phyloP scores from a whole-genome alignment of 495 filamentous ascomycete species.

The Podospora pseudocomata region DNA sequence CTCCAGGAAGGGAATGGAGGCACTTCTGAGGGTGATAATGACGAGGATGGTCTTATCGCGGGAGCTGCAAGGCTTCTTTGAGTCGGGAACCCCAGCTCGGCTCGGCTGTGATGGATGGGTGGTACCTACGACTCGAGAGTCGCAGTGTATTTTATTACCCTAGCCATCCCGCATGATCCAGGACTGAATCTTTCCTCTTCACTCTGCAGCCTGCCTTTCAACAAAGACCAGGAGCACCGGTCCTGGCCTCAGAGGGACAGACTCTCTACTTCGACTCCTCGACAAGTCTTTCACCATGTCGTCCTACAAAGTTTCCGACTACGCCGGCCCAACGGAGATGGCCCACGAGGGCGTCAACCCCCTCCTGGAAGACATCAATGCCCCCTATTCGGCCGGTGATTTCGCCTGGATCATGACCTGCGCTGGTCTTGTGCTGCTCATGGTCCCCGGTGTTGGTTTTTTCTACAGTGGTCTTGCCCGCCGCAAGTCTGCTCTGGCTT shows the following conservation, averaged over 20 bases:
- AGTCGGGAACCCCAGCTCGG: constrained; percentile 6
- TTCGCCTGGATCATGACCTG: constrained; percentile 88
- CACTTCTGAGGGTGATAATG: constrained; percentile 9
- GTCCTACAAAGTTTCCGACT: constrained; percentile 48
- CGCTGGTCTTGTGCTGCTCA: constrained; percentile 87
- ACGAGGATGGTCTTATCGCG: constrained; percentile 22
- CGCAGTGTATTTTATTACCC: constrained; percentile 25
- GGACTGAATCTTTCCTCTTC: constrained; percentile 11
- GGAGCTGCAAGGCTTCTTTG: neutral
- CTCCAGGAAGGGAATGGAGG: constrained; percentile 25
- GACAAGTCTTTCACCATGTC: constrained; percentile 29
- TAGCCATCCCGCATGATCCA: constrained; percentile 21
- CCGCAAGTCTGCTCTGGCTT: constrained; percentile 87
- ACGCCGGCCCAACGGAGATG: constrained; percentile 54
- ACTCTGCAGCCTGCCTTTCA: constrained; percentile 7
- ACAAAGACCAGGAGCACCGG: constrained; percentile 1
- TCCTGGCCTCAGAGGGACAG: constrained; percentile 9
- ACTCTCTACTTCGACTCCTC: neutral
- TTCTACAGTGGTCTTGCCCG: constrained; percentile 99
- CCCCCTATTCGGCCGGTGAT: constrained; percentile 81
- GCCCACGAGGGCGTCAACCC: constrained; percentile 69
- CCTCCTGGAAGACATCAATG: constrained; percentile 68
- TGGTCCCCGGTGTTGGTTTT: constrained; percentile 98
- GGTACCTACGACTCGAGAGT: constrained; percentile 6
- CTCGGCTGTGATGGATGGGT: constrained; percentile 2